Evolutionary conservation across 176 grass and related monocot genomes (phyloP).

Genomic region (Coix lacrymajobi): DNA sequence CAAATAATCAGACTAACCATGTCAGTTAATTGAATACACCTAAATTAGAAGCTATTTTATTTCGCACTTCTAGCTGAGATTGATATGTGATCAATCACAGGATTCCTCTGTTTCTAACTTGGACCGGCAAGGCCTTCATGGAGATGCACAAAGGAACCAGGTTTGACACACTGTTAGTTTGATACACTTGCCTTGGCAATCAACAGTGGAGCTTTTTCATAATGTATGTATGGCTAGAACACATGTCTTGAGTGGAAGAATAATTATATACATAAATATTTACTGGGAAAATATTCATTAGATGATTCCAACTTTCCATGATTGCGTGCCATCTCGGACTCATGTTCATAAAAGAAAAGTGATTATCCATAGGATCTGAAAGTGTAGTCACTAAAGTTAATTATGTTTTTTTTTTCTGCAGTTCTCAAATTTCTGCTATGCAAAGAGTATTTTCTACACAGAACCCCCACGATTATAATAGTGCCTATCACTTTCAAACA

Average conservation of each 20-base stretch:
- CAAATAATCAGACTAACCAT: slow-evolving; percentile 42
- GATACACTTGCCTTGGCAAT: background rate
- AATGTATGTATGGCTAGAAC: background rate
- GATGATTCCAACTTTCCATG: background rate
- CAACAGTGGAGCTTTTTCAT: background rate
- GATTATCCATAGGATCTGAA: background rate
- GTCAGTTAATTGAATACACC: slow-evolving; percentile 24
- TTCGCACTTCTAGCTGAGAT: background rate
- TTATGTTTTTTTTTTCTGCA: background rate
- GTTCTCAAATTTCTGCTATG: background rate
- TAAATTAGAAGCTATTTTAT: background rate
- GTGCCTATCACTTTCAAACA: background rate
- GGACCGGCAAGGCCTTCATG: slow-evolving; percentile 47
- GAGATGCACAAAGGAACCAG: slow-evolving; percentile 44
- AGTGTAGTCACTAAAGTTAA: background rate
- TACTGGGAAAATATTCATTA: background rate
- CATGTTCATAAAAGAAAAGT: background rate
- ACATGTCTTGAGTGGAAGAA: background rate
- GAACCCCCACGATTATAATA: background rate
- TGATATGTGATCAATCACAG: slow-evolving; percentile 36
- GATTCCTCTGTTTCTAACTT: slow-evolving; percentile 39
- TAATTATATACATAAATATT: background rate
- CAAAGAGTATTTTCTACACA: background rate
- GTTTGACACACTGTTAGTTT: slow-evolving; percentile 20
- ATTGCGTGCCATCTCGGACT: background rate